Percentiles rank a stretch among this genome's conserved stretches.
Evolutionary conservation across 257 asterid genomes (phyloP).

Genomic region (Nicotiana tomentosiformis): DNA sequence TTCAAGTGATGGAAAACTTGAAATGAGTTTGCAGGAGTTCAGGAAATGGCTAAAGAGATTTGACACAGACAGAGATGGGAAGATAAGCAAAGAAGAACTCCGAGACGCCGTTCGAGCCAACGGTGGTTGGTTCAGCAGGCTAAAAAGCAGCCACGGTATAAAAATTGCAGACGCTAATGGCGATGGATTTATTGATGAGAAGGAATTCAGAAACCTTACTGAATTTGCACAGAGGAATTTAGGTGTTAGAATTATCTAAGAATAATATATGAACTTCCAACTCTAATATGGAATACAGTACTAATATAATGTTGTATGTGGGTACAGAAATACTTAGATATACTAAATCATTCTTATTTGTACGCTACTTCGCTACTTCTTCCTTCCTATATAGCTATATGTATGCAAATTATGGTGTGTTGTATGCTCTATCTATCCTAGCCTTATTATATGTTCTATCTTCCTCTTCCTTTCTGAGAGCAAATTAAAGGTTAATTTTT

Average conservation of each 20-base stretch:
- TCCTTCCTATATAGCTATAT: no score
- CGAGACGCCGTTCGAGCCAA: slow-evolving; percentile 17
- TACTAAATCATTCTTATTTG: no score
- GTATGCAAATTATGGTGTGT: no score
- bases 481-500: no score
- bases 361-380: no score
- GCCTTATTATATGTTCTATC: no score
- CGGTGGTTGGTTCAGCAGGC: slow-evolving; percentile 21
- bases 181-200: slow-evolving; percentile 27
- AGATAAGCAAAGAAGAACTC: slow-evolving; percentile 26
- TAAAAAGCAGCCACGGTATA: slow-evolving; percentile 21
- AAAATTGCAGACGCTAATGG: slow-evolving; percentile 18
- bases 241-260: slow-evolving; percentile 17
- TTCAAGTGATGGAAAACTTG: slow-evolving; percentile 3
- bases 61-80: slow-evolving; percentile 18
- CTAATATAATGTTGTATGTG: background rate
- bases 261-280: background rate
- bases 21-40: slow-evolving; percentile 20
- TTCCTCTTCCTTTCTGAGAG: no score
- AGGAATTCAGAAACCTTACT: slow-evolving; percentile 24
- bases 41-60: slow-evolving; percentile 30
- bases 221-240: slow-evolving; percentile 30
- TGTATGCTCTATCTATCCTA: no score
- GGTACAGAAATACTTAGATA: background rate
- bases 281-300: background rate